Base-by-base conservation (phyloP, 208 protist species). In the Trypanosoma theileri region DNA sequence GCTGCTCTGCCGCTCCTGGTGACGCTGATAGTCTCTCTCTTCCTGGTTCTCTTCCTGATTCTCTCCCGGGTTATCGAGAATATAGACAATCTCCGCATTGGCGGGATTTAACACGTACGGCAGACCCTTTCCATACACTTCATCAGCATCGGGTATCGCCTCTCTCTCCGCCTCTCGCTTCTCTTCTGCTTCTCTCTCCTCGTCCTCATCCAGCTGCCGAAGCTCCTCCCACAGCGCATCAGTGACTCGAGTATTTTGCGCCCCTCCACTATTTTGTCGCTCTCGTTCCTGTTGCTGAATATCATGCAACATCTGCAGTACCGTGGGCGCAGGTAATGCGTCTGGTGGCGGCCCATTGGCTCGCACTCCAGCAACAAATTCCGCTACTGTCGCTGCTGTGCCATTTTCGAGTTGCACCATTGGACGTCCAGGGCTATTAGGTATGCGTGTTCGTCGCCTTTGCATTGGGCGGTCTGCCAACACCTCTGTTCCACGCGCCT, bases 101-200 rank as follows among this genome's bases (percentile, higher is more conserved):
- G 22, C 48, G 4, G 51, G 62, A 19, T 68, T 68, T 11, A 50
- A 17, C 19, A 48, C n/a, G 26, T 68, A 68, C n/a, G 62, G 52
- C 8, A 68, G 6, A 12, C 62, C 62, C 28, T 44, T 59, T 35
- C 62, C 62, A 31, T 68, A 68, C 10, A 68, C 19, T 45, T 66
- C 24, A 24, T 54, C 60, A 22, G 45, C 60, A 24, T 66, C 60
- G 6, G 14, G 22, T 14, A 19, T 7, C 19, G 28, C 44, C 60
- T 16, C 21, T 41, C 31, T 19, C 19, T 46, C 35, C n/a, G 62
- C 40, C 14, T 3, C 17, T n/a, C 4, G 0, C 62, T 9, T 24
- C 17, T n/a, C 19, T 28, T 59, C n/a, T 4, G 26, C n/a, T 8
- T 68, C 51, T 35, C 28, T 35, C 28, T 35, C 28, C 28, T 35